Evolutionary conservation across 2,329 filamentous ascomycete species (phyloP).

Genomic region (Aspergillus sergii): DNA sequence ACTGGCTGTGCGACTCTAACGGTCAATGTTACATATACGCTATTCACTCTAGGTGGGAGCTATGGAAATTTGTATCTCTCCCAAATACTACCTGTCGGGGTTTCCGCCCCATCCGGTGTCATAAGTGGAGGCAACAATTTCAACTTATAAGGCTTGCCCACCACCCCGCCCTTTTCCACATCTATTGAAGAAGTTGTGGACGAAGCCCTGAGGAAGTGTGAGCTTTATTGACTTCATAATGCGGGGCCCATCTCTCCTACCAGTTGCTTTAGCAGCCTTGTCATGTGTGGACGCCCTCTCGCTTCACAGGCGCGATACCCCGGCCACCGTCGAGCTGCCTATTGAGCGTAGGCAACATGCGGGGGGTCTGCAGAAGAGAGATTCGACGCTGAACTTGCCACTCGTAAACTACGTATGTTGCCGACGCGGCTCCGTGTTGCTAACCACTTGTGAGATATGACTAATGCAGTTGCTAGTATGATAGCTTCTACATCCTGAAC

Average conservation of each 20-base stretch:
- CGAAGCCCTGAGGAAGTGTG: neutral
- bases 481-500: slow-evolving; percentile 34
- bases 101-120: neutral
- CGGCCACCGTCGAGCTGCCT: slow-evolving; percentile 13
- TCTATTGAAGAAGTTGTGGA: neutral
- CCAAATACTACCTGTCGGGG: neutral
- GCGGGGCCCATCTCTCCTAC: neutral
- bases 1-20: neutral
- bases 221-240: neutral
- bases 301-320: slow-evolving; percentile 15
- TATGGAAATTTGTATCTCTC: neutral
- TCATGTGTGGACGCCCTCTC: neutral
- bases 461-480: neutral
- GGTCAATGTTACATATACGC: neutral
- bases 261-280: neutral
- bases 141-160: neutral
- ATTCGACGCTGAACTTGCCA: slow-evolving; percentile 5
- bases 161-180: neutral
- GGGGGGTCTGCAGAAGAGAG: slow-evolving; percentile 6
- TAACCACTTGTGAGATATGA: neutral
- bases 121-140: neutral
- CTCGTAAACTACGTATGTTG: neutral
- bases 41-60: neutral
- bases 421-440: neutral
- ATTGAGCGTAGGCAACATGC: slow-evolving; percentile 11